phyloP scores from a whole-genome alignment of 208 protist genomes.

The Acanthamoeba healyi region DNA sequence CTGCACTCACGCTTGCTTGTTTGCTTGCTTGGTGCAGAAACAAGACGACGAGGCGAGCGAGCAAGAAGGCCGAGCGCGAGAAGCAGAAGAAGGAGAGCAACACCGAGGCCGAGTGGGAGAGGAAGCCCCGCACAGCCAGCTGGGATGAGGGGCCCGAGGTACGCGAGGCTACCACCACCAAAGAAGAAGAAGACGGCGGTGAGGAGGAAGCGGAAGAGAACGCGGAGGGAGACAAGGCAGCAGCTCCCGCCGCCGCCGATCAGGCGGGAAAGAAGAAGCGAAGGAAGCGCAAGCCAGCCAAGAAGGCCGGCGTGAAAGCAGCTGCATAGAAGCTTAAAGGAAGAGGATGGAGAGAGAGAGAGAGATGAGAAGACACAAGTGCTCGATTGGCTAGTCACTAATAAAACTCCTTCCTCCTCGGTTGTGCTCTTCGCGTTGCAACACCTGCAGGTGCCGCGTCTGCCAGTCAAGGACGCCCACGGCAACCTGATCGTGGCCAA shows the following conservation, averaged over 20 bases:
- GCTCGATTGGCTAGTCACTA: neutral
- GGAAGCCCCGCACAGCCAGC: neutral
- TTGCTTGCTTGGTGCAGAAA: neutral
- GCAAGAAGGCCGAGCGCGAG: conserved; percentile 12
- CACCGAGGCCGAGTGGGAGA: conserved; percentile 20
- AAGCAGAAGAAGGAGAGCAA: conserved; percentile 12
- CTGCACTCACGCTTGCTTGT: neutral
- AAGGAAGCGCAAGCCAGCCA: neutral
- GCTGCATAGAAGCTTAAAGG: neutral
- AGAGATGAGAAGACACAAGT: neutral
- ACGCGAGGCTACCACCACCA: neutral
- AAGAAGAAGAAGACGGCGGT: too few species aligned
- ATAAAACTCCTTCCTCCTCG: conserved; percentile 6
- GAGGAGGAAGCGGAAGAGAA: neutral
- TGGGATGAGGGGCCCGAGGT: conserved; percentile 16
- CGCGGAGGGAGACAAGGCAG: neutral
- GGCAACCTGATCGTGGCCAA: conserved; percentile 20
- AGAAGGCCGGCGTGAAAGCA: neutral
- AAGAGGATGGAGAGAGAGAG: neutral
- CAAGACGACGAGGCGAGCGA: conserved; percentile 9
- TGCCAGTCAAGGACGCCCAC: conserved; percentile 56
- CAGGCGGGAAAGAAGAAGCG: neutral
- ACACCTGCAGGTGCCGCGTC: conserved; percentile 43
- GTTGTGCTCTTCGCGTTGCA: neutral
- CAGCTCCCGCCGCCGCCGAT: neutral